A percentile compares a stretch with the other conserved stretches of the same genome.
phyloP scores from a whole-genome alignment of 176 grass and related monocot species.

The Areca catechu region DNA sequence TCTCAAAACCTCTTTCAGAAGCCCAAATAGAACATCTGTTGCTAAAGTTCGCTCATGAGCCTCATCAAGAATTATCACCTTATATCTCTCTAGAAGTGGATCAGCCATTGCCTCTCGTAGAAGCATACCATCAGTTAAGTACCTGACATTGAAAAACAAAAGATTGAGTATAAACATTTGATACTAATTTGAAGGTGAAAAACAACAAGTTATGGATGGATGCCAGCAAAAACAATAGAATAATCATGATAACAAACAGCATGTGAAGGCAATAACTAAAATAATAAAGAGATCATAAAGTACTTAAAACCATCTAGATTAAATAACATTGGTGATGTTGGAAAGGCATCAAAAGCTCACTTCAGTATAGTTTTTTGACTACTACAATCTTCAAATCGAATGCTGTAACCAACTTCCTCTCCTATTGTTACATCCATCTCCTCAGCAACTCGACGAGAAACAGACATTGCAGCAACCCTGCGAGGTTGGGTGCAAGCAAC shows the following conservation, averaged over 20 bases:
- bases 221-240: no score
- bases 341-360: conserved; percentile 44
- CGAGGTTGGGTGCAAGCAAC: conserved; percentile 91
- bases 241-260: no score
- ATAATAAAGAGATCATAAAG: conserved; percentile 20
- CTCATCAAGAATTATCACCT: conserved; percentile 95
- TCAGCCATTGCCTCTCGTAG: conserved; percentile 99
- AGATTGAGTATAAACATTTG: conserved; percentile 69
- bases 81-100: conserved; percentile 91
- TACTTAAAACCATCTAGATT: conserved; percentile 39
- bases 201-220: background rate
- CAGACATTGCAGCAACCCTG: conserved; percentile 90
- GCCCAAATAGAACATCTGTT: conserved; percentile 93
- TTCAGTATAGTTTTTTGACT: conserved; percentile 95
- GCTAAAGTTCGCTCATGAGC: conserved; percentile 88
- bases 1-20: conserved; percentile 82
- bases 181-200: conserved; percentile 25
- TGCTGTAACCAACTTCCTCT: conserved; percentile 97
- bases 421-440: conserved; percentile 98
- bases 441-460: conserved; percentile 89
- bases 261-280: background rate
- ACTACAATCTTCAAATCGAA: conserved; percentile 96
- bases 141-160: conserved; percentile 56
- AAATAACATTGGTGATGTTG: conserved; percentile 24
- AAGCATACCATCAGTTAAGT: conserved; percentile 99